Conservation (phyloP, 2,329 filamentous ascomycete species). For the Exophiala xenobiotica region DNA sequence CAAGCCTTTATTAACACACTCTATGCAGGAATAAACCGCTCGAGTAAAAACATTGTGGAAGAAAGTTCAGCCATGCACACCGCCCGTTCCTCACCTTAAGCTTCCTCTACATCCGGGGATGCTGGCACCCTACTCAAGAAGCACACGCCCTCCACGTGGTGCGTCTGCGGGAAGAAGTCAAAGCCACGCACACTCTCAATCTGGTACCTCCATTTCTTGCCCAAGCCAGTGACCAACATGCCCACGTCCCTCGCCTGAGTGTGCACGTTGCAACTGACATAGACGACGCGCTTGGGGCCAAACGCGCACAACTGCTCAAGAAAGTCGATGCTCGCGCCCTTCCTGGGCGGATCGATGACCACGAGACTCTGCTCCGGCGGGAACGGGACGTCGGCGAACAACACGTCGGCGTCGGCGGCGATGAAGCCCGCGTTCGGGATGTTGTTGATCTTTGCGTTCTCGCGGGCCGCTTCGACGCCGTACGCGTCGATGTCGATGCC, state of each 20-base stretch:
- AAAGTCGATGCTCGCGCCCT: conserved; percentile 87
- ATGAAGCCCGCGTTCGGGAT: conserved; percentile 79
- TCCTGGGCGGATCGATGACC: conserved; percentile 94
- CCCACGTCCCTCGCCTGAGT: conserved; percentile 94
- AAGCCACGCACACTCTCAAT: conserved; percentile 91
- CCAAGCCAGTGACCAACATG: conserved; percentile 61
- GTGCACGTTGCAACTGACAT: conserved; percentile 97
- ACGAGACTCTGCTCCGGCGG: conserved; percentile 80
- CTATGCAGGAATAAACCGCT: no score
- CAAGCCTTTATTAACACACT: neutral
- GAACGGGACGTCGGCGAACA: conserved; percentile 76
- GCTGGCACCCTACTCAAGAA: conserved; percentile 50
- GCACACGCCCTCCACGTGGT: conserved; percentile 66
- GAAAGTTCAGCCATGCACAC: neutral
- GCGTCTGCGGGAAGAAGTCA: conserved; percentile 92
- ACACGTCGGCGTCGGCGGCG: conserved; percentile 77
- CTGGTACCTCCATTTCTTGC: conserved; percentile 59
- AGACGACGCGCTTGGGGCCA: conserved; percentile 76
- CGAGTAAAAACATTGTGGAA: no score
- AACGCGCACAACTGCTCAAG: conserved; percentile 76
- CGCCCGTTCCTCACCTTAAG: no score
- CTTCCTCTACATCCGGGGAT: no score
- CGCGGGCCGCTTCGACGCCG: conserved; percentile 74
- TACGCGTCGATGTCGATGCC: conserved; percentile 86
- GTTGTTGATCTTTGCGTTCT: conserved; percentile 76